Evolutionary conservation across 495 filamentous ascomycete species (phyloP).

Genomic region (Penicillium malachiteum): DNA sequence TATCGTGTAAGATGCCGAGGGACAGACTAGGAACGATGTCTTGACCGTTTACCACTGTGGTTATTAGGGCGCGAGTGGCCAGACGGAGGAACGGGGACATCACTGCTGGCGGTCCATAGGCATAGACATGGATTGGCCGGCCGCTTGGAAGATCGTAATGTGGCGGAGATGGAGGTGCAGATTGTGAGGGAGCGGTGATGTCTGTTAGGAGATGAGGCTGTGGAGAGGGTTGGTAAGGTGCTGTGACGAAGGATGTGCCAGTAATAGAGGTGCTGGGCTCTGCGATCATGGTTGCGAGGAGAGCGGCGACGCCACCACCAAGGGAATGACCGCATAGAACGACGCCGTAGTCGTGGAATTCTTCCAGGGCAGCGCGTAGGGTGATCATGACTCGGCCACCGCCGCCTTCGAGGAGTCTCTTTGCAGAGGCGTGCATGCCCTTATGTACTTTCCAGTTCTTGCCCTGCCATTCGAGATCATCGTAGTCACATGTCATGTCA

Average conservation of each 20-base stretch:
- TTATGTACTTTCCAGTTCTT: slow-evolving; percentile 73
- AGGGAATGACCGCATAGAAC: slow-evolving; percentile 77
- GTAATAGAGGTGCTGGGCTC: slow-evolving; percentile 53
- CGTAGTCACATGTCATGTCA: slow-evolving; percentile 81
- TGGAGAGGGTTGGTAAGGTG: slow-evolving; percentile 32
- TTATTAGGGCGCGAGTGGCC: slow-evolving; percentile 72
- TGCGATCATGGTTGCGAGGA: slow-evolving; percentile 72
- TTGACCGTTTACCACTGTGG: slow-evolving; percentile 68
- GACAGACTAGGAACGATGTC: slow-evolving; percentile 75
- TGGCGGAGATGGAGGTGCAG: slow-evolving; percentile 1
- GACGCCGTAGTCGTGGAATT: slow-evolving; percentile 70
- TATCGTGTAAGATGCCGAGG: slow-evolving; percentile 71
- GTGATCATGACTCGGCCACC: slow-evolving; percentile 64
- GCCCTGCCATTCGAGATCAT: slow-evolving; percentile 66
- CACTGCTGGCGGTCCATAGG: slow-evolving; percentile 72
- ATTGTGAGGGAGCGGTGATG: slow-evolving; percentile 12
- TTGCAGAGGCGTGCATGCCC: slow-evolving; percentile 77
- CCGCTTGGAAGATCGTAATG: slow-evolving; percentile 58
- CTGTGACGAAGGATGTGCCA: slow-evolving; percentile 56
- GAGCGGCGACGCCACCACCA: slow-evolving; percentile 70
- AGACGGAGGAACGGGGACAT: slow-evolving; percentile 71
- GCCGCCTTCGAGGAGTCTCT: slow-evolving; percentile 65
- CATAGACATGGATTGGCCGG: slow-evolving; percentile 74
- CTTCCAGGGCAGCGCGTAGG: slow-evolving; percentile 67
- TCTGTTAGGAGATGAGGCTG: slow-evolving; percentile 43